Evolutionary conservation across 768 basidiomycete species (phyloP), one percentile per base, ranked within the genome.

Genomic region (Boletus vinaceobasis): DNA sequence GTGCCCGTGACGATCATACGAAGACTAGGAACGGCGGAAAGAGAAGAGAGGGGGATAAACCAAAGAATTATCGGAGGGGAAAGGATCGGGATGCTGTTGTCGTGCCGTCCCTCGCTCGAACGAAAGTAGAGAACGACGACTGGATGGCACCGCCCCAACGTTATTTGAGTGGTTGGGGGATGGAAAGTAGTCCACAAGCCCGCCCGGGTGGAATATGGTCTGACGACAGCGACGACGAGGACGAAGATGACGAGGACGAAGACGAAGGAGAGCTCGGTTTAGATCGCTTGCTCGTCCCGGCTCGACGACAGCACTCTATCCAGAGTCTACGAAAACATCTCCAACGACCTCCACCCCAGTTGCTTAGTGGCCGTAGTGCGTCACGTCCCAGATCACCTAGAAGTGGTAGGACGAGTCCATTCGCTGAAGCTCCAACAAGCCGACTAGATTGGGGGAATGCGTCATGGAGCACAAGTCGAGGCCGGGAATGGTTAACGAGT

Each of bases 261-360:
- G 78, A 80, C 14, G 81, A 80, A 38, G 78, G 75, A 15, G 88
- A 88, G 62, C 72, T 88, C 43, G 79, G 84, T 63, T 75, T 90
- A 38, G 83, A 86, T 15, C 77, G 79, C 27, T 77, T 90, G 52
- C 80, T 90, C 35, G 81, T 87, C 27, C 86, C 82, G 8, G 78
- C 88, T 19, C 87, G 83, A 65, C 76, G 88, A 27, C 88, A 90
- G 64, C 79, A 84, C 55, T 88, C 87, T 17, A 89, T 90, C 58
- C 80, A 76, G 60, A 88, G 87, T 65, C 71, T 90, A 52, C 75
- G 87, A 53, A 84, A 75, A 56, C 87, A 88, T 61, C 73, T 90
- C 19, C 74, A 71, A 2, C 70, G 65, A 47, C 36, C 55, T 32
- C 43, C 32, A n/a, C 43, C 61, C 7, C 60, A 31, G 29, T 15